phyloP scores from a whole-genome alignment of 192 early-diverging fungal genomes.

The Thamnidium elegans region DNA sequence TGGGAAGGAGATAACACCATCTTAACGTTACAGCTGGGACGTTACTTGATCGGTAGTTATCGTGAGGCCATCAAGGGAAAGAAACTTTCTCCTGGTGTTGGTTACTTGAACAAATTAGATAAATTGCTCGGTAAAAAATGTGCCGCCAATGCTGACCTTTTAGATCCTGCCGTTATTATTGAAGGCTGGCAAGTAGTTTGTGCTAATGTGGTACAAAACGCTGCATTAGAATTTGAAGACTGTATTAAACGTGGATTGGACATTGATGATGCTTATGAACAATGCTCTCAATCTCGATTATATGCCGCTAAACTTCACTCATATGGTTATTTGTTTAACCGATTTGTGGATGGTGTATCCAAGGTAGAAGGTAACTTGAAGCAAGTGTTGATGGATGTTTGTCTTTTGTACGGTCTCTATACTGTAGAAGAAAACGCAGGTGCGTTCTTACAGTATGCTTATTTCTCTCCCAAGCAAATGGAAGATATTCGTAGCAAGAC shows the following conservation, averaged over 20 bases:
- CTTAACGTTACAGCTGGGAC: conserved; percentile 81
- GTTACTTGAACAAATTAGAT: conserved; percentile 65
- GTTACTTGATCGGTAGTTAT: conserved; percentile 76
- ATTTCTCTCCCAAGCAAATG: conserved; percentile 71
- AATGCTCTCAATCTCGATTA: conserved; percentile 82
- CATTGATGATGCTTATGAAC: conserved; percentile 83
- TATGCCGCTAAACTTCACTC: conserved; percentile 82
- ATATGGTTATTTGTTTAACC: conserved; percentile 80
- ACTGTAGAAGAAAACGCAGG: conserved; percentile 78
- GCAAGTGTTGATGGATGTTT: conserved; percentile 66
- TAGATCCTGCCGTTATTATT: conserved; percentile 60
- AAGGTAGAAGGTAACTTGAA: conserved; percentile 61
- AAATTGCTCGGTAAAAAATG: conserved; percentile 46
- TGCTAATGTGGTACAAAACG: conserved; percentile 79
- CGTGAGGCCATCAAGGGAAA: conserved; percentile 71
- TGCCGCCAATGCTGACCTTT: conserved; percentile 50
- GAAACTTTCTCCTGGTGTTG: conserved; percentile 71
- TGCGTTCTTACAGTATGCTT: conserved; percentile 84
- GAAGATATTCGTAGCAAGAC: conserved; percentile 66
- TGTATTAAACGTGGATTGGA: conserved; percentile 60
- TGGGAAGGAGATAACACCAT: conserved; percentile 93
- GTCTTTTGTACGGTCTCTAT: conserved; percentile 80
- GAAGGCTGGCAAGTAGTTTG: conserved; percentile 80
- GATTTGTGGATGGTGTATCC: conserved; percentile 75
- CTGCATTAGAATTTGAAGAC: conserved; percentile 74